Conservation (phyloP, 140 eudicot species). For the Stevia rebaudiana region DNA sequence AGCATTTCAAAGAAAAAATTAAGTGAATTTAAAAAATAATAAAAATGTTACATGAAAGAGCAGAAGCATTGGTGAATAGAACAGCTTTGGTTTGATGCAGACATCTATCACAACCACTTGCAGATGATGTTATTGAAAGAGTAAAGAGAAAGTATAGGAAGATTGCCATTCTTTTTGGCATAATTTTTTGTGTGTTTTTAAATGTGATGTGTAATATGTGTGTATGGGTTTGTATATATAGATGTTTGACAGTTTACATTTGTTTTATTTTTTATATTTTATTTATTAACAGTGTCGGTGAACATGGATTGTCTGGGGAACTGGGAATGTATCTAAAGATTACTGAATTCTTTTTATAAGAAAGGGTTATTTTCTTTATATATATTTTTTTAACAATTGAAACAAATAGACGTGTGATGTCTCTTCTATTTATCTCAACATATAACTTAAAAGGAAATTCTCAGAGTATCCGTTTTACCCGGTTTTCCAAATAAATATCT, state of each 20-base stretch:
- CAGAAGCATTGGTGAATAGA: slow-evolving; percentile 45
- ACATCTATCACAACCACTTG: slow-evolving; percentile 77
- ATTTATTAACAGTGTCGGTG: slow-evolving; percentile 30
- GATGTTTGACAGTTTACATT: slow-evolving; percentile 13
- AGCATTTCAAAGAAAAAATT: not conserved
- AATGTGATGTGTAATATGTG: slow-evolving; percentile 6
- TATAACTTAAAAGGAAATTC: too few species aligned
- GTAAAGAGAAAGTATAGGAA: slow-evolving; percentile 31
- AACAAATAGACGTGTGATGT: not conserved
- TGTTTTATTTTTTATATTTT: not conserved
- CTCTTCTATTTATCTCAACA: too few species aligned
- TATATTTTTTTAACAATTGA: not conserved
- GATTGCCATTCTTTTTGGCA: slow-evolving; percentile 29
- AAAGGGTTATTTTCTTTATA: not conserved
- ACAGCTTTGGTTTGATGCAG: slow-evolving; percentile 59
- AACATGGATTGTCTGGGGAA: slow-evolving; percentile 33
- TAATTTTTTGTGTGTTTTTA: slow-evolving; percentile 8
- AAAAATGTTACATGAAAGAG: slow-evolving; percentile 56
- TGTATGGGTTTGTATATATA: slow-evolving; percentile 20
- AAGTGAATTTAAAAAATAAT: not conserved
- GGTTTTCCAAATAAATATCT: too few species aligned
- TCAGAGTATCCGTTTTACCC: too few species aligned
- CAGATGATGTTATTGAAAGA: slow-evolving; percentile 36
- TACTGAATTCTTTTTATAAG: not conserved
- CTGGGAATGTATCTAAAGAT: slow-evolving; percentile 13